Base-by-base conservation (phyloP, 2,329 filamentous ascomycete species). In the Diaporthe destruens region DNA sequence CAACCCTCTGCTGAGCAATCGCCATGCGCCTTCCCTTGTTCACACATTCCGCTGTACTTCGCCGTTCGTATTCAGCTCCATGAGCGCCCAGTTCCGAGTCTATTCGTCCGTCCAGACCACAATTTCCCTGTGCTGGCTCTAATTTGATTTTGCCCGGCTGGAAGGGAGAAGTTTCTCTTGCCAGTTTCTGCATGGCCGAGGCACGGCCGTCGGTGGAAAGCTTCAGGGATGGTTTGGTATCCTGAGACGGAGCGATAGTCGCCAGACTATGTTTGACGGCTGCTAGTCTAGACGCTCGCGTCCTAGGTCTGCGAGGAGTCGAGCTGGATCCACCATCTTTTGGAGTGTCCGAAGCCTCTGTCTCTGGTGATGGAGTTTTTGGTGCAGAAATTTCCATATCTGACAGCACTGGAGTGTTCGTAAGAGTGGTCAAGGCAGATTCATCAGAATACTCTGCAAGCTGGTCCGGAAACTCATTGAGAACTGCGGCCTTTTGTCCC, bases 1-100 rank as follows among this genome's bases (percentile, higher is more conserved):
- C 32, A 5, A 9, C 32, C 12, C 11, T 49, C n/a, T 39, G 32
- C 32, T 53, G 29, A 39, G 61, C 18, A 25, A 66, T 66, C 3
- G 61, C 61, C 61, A 65, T 65, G 14, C 61, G 61, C 47, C 61
- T 65, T 53, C 47, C 47, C 9, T 47, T 16, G 7, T 63, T 25
- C 42, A 34, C 20, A 20, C 14, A 29, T 32, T 39, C 32, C 25
- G 47, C 32, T 6, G 14, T 51, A 12, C 29, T 39, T 36, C 5
- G 32, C 44, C 53, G 47, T 53, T 53, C 47, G n/a, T 14, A 8
- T 39, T n/a, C 32, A 53, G 61, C 32, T 20, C 36, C 47, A 39
- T 20, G 14, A 20, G n/a, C 32, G 9, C n/a, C 9, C 3, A 20
- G 4, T 20, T 20, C 39, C 18, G 32, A 7, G 47, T n/a, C 32